These are phyloP conservation scores for Magnusiomyces sp. DNA, from an alignment of 1,139 yeast genomes.

Conservation along the genomic window DNA sequence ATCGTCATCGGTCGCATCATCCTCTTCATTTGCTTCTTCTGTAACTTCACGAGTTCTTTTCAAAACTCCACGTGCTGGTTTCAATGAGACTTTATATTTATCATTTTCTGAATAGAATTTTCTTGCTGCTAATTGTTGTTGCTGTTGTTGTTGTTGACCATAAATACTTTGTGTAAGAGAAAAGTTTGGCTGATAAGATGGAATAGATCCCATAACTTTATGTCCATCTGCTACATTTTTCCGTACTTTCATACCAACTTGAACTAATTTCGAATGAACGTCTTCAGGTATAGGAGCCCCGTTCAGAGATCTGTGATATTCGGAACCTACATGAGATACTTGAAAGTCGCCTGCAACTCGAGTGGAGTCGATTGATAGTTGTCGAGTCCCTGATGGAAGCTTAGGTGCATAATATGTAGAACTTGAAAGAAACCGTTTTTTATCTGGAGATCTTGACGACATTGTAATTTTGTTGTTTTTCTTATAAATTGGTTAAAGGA, in stretches of 20 bases:
- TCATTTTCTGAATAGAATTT: constrained; percentile 10
- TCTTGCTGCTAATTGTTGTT: neutral
- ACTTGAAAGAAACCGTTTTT: no score
- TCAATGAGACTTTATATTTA: neutral
- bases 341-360: neutral
- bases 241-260: constrained; percentile 28
- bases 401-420: neutral
- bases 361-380: neutral
- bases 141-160: constrained; percentile 15
- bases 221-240: constrained; percentile 29
- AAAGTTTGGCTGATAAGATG: constrained; percentile 21
- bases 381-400: neutral
- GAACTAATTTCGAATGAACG: constrained; percentile 22
- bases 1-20: constrained; percentile 28
- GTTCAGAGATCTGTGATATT: neutral
- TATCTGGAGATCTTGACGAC: no score
- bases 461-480: no score
- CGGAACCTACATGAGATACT: neutral
- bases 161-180: neutral
- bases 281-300: constrained; percentile 22
- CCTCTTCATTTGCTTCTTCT: constrained; percentile 15
- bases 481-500: no score
- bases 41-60: constrained; percentile 10
- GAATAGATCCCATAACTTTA: constrained; percentile 20
- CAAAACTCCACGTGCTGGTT: constrained; percentile 5